A percentile compares a stretch with the other conserved stretches of the same genome.
These are phyloP conservation scores for Ogataea angusta DNA, from an alignment of 805 yeast genomes.

Conservation along the genomic window DNA sequence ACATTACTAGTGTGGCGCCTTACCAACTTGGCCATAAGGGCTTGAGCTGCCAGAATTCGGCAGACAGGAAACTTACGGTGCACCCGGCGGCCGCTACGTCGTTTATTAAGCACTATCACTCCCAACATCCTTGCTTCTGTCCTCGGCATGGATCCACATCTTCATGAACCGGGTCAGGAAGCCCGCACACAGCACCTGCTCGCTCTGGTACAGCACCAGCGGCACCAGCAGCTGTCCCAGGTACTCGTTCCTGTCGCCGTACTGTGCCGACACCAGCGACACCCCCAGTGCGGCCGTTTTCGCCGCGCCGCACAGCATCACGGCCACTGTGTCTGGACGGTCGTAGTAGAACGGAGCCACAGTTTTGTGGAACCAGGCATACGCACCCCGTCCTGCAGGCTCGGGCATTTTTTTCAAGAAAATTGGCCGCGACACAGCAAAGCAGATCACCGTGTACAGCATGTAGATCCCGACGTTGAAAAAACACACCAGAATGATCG, in stretches of 20 bases:
- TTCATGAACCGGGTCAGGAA: constrained; percentile 62
- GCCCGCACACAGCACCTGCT: constrained; percentile 82
- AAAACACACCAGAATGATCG: constrained; percentile 74
- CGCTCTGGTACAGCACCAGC: constrained; percentile 80
- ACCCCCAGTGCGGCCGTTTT: constrained; percentile 93
- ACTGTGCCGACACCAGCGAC: constrained; percentile 60
- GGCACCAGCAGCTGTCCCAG: constrained; percentile 77
- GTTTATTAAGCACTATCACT: not conserved
- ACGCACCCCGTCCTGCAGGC: constrained; percentile 40
- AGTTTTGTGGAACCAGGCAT: constrained; percentile 42
- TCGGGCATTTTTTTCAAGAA: constrained; percentile 46
- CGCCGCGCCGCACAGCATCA: constrained; percentile 89
- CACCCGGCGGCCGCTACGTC: too few species aligned
- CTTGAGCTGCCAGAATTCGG: constrained; percentile 3
- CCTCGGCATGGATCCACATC: constrained; percentile 55
- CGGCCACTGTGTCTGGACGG: constrained; percentile 68
- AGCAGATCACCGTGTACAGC: constrained; percentile 69
- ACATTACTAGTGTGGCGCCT: constrained; percentile 37
- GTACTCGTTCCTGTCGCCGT: constrained; percentile 57
- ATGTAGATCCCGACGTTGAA: constrained; percentile 79
- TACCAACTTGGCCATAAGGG: constrained; percentile 36
- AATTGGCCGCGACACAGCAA: constrained; percentile 55
- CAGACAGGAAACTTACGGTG: not conserved
- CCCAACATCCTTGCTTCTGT: constrained; percentile 13
- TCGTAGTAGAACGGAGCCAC: constrained; percentile 68